Percentiles rank a stretch among this genome's conserved stretches.
These are phyloP conservation scores for Aspergillus phoenicis DNA, from an alignment of 2,329 filamentous ascomycete species.

Conservation along the genomic window DNA sequence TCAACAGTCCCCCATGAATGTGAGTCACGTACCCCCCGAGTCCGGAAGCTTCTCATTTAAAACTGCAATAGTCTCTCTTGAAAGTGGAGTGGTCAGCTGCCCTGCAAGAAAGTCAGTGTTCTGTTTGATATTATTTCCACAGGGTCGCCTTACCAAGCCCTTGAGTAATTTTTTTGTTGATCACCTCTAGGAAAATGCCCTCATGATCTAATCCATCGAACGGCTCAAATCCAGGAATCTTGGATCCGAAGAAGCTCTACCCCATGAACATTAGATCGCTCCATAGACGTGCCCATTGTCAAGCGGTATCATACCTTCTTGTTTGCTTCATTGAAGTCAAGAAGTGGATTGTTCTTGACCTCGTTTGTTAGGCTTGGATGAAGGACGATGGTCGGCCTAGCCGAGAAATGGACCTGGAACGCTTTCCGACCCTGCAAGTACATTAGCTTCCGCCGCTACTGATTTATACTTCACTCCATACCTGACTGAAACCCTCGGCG, in stretches of 20 bases:
- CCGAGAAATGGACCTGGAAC: conserved; percentile 32
- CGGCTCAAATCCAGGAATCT: conserved; percentile 34
- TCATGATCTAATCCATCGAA: conserved; percentile 25
- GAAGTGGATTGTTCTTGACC: conserved; percentile 35
- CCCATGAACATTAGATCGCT: too few relatives aligned
- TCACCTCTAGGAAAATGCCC: conserved; percentile 24
- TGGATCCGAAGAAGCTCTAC: conserved; percentile 33
- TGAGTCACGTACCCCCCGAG: conserved; percentile 27
- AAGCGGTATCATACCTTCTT: conserved; percentile 21
- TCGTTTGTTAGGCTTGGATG: conserved; percentile 36
- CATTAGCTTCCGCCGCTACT: background rate
- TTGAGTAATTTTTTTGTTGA: conserved; percentile 36
- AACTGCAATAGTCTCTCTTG: conserved; percentile 27
- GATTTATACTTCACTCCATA: conserved; percentile 6
- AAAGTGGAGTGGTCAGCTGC: conserved; percentile 30
- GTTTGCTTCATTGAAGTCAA: conserved; percentile 30
- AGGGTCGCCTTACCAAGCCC: conserved; percentile 28
- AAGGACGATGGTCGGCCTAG: conserved; percentile 30
- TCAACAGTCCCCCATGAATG: background rate
- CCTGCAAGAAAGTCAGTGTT: conserved; percentile 17
- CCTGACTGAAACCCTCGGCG: conserved; percentile 32
- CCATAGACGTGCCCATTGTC: background rate
- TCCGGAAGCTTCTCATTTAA: conserved; percentile 28
- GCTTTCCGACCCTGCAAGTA: conserved; percentile 24
- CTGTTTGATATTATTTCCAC: too few relatives aligned